A percentile compares a stretch with the other conserved stretches of the same genome.
These are phyloP conservation scores for Pythium graminicola DNA, from an alignment of 352 stramenopile genomes.

Conservation along the genomic window DNA sequence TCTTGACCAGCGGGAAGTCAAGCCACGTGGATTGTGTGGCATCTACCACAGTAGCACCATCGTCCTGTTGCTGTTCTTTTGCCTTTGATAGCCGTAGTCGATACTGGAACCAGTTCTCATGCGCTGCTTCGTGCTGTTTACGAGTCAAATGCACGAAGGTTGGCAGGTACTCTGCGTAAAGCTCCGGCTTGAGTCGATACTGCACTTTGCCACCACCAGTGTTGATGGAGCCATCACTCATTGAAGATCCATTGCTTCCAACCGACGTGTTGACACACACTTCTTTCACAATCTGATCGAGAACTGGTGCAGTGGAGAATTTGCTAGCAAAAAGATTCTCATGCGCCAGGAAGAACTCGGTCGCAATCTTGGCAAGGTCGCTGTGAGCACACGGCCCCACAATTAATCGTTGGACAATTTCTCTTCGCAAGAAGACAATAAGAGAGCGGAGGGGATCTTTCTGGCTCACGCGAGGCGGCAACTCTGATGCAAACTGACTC, in stretches of 20 bases:
- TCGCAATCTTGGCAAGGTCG: constrained; percentile 78
- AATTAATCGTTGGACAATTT: constrained; percentile 77
- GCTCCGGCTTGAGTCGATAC: constrained; percentile 75
- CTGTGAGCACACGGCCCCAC: constrained; percentile 76
- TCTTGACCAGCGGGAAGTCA: constrained; percentile 80
- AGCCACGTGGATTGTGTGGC: constrained; percentile 74
- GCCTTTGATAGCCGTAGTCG: constrained; percentile 62
- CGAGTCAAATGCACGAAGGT: constrained; percentile 83
- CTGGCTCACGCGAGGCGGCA: constrained; percentile 51
- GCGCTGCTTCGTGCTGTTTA: constrained; percentile 82
- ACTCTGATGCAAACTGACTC: constrained; percentile 68
- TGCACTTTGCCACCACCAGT: constrained; percentile 44
- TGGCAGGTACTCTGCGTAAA: constrained; percentile 80
- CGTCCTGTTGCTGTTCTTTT: constrained; percentile 47
- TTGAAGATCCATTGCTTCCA: background rate
- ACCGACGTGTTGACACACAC: constrained; percentile 34
- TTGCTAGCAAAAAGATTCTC: constrained; percentile 69
- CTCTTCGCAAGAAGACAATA: constrained; percentile 58
- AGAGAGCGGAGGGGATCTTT: constrained; percentile 52
- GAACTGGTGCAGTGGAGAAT: constrained; percentile 54
- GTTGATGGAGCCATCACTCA: constrained; percentile 24
- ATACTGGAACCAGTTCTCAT: constrained; percentile 84
- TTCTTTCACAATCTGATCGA: constrained; percentile 79
- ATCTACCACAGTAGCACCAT: constrained; percentile 36
- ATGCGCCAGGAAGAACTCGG: constrained; percentile 71